Evolutionary conservation across 2,329 filamentous ascomycete species (phyloP).

Genomic region (Hymenoscyphus infarciens): DNA sequence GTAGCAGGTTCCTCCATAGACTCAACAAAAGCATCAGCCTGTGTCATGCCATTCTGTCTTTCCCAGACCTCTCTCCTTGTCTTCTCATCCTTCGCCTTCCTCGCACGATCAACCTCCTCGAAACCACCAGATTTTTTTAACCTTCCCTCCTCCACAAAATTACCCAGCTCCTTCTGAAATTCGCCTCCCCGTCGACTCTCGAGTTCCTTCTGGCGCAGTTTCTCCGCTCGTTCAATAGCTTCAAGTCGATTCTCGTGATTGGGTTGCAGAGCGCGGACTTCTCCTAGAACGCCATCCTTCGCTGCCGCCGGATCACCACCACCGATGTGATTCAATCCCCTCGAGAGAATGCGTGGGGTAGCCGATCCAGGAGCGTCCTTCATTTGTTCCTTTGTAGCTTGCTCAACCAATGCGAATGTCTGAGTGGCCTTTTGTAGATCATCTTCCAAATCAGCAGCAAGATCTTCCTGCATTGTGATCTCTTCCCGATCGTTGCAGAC

Average conservation of each 20-base stretch:
- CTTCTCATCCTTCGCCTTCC: constrained; percentile 81
- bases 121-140: constrained; percentile 95
- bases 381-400: constrained; percentile 97
- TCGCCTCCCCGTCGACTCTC: constrained; percentile 65
- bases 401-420: constrained; percentile 92
- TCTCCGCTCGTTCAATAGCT: constrained; percentile 96
- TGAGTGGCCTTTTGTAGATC: constrained; percentile 92
- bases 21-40: constrained; percentile 26
- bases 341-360: constrained; percentile 51
- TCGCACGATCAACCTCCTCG: constrained; percentile 84
- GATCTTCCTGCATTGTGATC: constrained; percentile 92
- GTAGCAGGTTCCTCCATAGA: constrained; percentile 7
- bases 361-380: constrained; percentile 59
- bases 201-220: constrained; percentile 83
- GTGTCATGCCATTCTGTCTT: constrained; percentile 52
- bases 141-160: constrained; percentile 84
- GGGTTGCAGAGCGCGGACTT: constrained; percentile 87
- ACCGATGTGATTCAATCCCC: constrained; percentile 51
- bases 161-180: constrained; percentile 79
- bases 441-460: constrained; percentile 86
- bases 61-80: constrained; percentile 78
- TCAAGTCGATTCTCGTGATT: constrained; percentile 93
- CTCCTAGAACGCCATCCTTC: constrained; percentile 87
- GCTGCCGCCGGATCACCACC: constrained; percentile 69
- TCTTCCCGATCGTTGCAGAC: constrained; percentile 95